Conservation (phyloP, 73 alveolate genomes). For the Paramecium pentaurelia region DNA sequence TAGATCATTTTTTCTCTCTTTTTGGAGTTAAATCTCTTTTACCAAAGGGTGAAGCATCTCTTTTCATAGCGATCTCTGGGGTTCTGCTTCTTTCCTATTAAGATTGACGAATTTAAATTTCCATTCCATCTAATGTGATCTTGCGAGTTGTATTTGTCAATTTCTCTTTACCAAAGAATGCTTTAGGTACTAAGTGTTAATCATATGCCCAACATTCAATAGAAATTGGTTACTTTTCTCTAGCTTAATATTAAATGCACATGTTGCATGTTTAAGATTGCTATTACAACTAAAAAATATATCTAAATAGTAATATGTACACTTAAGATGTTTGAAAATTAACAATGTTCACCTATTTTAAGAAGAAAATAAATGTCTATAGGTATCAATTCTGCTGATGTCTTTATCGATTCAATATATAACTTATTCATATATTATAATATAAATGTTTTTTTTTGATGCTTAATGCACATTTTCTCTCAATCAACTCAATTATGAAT, state of each 20-base stretch:
- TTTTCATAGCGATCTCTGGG: conserved; percentile 11
- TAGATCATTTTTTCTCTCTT: background rate
- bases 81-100: conserved; percentile 1
- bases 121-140: background rate
- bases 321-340: background rate
- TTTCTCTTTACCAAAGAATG: background rate
- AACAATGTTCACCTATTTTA: background rate
- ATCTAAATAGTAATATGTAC: background rate
- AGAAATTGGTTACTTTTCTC: background rate
- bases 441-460: background rate
- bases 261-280: background rate
- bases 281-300: background rate
- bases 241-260: background rate
- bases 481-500: background rate
- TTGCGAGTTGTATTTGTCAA: background rate
- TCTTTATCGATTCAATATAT: conserved; percentile 9
- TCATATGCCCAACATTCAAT: conserved; percentile 46
- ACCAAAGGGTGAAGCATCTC: conserved; percentile 17
- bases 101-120: background rate
- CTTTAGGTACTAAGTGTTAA: background rate
- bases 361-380: background rate
- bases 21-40: conserved; percentile 15
- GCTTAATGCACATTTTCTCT: background rate
- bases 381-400: background rate
- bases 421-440: background rate